Percentiles rank a stretch among this genome's conserved stretches.
Conservation (phyloP, 1,139 yeast genomes). For the Blastobotrys persicus region DNA sequence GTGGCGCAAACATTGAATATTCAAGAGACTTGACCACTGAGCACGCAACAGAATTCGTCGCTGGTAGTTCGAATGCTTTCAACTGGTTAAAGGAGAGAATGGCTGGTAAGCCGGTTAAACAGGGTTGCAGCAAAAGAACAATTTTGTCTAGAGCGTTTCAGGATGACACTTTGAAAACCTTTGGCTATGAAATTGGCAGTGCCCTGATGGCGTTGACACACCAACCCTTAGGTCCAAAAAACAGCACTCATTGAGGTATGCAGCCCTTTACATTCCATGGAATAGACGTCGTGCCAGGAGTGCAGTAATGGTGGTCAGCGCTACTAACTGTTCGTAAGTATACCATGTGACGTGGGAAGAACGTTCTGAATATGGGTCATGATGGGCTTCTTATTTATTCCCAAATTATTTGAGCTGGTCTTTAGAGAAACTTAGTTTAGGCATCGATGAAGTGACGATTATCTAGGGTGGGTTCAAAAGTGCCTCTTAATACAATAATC, state of each 20-base stretch:
- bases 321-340: too few relatives aligned
- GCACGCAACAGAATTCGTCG: constrained; percentile 11
- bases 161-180: constrained; percentile 6
- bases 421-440: not conserved
- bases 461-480: too few relatives aligned
- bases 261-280: too few relatives aligned
- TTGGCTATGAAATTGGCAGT: constrained; percentile 9
- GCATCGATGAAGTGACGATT: too few relatives aligned
- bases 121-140: constrained; percentile 7
- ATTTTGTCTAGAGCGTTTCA: constrained; percentile 3
- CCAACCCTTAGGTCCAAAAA: constrained; percentile 10
- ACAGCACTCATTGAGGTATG: too few relatives aligned
- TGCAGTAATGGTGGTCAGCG: too few relatives aligned
- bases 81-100: constrained; percentile 16
- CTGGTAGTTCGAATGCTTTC: constrained; percentile 11
- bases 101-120: constrained; percentile 12
- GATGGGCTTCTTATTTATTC: too few relatives aligned
- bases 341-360: too few relatives aligned
- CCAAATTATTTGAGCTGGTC: not conserved
- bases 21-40: constrained; percentile 17
- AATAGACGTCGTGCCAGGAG: too few relatives aligned
- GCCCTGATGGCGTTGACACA: constrained; percentile 2
- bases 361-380: too few relatives aligned
- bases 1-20: constrained; percentile 32
- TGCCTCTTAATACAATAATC: too few relatives aligned